phyloP scores from a whole-genome alignment of 2,329 filamentous ascomycete species.

The Knoxdaviesia capensis region DNA sequence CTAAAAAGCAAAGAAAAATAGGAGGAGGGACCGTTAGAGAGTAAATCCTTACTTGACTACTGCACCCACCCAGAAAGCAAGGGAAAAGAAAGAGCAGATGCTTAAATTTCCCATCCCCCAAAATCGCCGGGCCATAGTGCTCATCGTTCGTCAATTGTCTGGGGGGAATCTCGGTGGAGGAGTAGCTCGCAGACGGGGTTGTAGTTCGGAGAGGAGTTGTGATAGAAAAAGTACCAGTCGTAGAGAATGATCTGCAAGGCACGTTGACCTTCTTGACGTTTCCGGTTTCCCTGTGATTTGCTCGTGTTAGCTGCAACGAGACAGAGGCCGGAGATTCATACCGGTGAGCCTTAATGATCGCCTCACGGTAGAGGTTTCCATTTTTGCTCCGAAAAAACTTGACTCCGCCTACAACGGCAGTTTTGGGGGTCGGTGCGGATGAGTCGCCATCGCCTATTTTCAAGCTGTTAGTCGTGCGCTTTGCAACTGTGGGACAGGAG shows the following conservation, averaged over 20 bases:
- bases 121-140: no score
- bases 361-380: conserved; percentile 66
- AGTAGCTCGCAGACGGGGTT: background rate
- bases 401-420: conserved; percentile 52
- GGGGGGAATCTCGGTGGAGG: background rate
- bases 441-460: conserved; percentile 35
- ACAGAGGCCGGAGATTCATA: conserved; percentile 23
- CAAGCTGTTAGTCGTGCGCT: conserved; percentile 9
- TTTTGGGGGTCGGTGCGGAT: conserved; percentile 53
- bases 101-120: no score
- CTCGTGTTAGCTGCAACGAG: conserved; percentile 16
- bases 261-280: conserved; percentile 48
- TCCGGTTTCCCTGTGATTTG: conserved; percentile 23
- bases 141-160: no score
- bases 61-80: no score
- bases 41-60: no score
- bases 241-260: conserved; percentile 52
- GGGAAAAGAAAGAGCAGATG: no score
- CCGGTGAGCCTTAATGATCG: conserved; percentile 57
- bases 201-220: conserved; percentile 1
- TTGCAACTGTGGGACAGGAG: background rate
- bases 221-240: conserved; percentile 42
- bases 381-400: conserved; percentile 72
- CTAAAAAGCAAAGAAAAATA: conserved; percentile 23
- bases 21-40: no score